phyloP scores from a whole-genome alignment of 2,329 filamentous ascomycete species.

The Calonectria pseudoreteaudii region DNA sequence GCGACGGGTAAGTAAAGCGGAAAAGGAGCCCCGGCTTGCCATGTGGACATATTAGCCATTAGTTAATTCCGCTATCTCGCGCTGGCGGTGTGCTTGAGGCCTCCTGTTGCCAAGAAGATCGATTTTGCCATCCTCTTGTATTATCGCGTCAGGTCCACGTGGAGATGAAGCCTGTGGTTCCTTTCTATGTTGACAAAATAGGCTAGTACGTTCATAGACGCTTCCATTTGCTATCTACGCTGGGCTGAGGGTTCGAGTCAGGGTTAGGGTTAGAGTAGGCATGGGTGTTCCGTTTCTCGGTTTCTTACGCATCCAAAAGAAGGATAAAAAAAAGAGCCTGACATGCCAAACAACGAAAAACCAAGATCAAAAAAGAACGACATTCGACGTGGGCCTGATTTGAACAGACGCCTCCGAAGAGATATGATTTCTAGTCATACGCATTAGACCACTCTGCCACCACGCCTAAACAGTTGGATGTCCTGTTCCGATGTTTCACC shows the following conservation, averaged over 20 bases:
- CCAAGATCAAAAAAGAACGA: neutral
- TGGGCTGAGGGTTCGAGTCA: neutral
- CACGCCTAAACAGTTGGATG: neutral
- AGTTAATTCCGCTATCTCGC: neutral
- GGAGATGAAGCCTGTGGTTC: neutral
- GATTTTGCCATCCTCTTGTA: neutral
- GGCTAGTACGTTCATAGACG: neutral
- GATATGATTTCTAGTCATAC: neutral
- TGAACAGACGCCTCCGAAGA: neutral
- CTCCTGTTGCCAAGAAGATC: neutral
- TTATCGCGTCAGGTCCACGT: neutral
- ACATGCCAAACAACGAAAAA: no score
- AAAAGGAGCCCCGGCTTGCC: neutral
- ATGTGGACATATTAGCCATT: neutral
- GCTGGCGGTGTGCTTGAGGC: neutral
- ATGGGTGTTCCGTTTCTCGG: neutral
- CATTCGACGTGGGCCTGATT: neutral
- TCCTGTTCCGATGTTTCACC: neutral
- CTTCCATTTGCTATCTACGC: neutral
- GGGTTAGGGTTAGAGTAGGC: neutral
- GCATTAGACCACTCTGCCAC: neutral
- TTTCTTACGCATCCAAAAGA: neutral
- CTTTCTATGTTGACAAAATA: neutral
- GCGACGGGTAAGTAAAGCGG: neutral
- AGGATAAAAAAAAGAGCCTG: no score